phyloP scores from a whole-genome alignment of 108 stramenopile species.

The Skeletonema tropicum region DNA sequence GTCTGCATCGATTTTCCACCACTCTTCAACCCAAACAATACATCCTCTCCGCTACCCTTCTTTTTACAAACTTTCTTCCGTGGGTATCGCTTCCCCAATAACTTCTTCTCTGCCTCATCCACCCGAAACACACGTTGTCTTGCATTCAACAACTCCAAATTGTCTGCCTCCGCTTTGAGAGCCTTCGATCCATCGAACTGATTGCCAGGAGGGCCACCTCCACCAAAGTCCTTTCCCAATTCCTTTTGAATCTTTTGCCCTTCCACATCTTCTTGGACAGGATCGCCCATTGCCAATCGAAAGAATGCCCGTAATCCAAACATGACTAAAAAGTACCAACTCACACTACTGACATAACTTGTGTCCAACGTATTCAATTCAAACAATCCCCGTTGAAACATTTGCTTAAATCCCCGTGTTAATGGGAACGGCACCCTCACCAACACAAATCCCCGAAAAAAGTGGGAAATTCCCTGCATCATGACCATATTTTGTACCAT shows the following conservation, averaged over 20 bases:
- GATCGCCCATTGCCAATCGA: slow-evolving; percentile 88
- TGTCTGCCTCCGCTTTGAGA: slow-evolving; percentile 79
- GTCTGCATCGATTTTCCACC: slow-evolving; percentile 6
- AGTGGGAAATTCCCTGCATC: slow-evolving; percentile 97
- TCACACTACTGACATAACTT: slow-evolving; percentile 89
- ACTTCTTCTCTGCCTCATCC: slow-evolving; percentile 75
- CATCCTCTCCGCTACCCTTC: slow-evolving; percentile 26
- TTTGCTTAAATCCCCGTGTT: slow-evolving; percentile 94
- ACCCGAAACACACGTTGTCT: slow-evolving; percentile 62
- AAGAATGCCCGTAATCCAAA: slow-evolving; percentile 95
- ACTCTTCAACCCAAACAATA: slow-evolving; percentile 38
- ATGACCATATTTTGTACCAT: slow-evolving; percentile 99
- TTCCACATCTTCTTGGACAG: slow-evolving; percentile 64
- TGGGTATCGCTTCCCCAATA: slow-evolving; percentile 76
- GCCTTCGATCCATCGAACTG: slow-evolving; percentile 75
- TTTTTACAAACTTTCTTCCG: slow-evolving; percentile 49
- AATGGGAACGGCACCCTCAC: slow-evolving; percentile 95
- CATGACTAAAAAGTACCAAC: slow-evolving; percentile 98
- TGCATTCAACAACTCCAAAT: slow-evolving; percentile 79
- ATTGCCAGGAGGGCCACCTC: slow-evolving; percentile 36
- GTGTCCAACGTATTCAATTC: slow-evolving; percentile 90
- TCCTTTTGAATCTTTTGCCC: slow-evolving; percentile 57
- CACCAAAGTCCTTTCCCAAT: slow-evolving; percentile 52
- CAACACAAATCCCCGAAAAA: slow-evolving; percentile 93
- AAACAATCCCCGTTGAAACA: slow-evolving; percentile 97